Evolutionary conservation across 1,139 yeast species (phyloP).

Genomic region (Meyerozyma guilliermondii): DNA sequence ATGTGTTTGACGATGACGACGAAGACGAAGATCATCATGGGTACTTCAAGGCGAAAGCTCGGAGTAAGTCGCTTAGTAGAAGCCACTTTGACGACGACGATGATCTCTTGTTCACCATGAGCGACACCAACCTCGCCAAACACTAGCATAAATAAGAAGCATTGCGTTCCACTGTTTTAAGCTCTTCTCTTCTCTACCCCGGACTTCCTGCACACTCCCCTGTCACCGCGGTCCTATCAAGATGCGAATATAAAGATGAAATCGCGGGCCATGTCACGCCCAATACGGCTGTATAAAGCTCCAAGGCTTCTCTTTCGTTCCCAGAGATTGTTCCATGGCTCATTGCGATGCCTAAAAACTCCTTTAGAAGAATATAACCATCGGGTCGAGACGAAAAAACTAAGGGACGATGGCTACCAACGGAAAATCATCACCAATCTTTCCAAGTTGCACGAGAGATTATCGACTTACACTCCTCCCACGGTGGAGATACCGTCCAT

Average conservation of each 20-base stretch:
- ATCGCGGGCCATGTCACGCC: background rate
- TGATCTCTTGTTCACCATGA: slow-evolving; percentile 81
- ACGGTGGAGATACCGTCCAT: slow-evolving; percentile 44
- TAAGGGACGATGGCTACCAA: slow-evolving; percentile 67
- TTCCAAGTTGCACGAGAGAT: slow-evolving; percentile 45
- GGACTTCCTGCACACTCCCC: background rate
- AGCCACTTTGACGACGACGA: slow-evolving; percentile 61
- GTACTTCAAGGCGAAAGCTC: slow-evolving; percentile 4
- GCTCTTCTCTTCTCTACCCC: too few species aligned
- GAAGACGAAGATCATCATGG: slow-evolving; percentile 34
- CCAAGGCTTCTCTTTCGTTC: background rate
- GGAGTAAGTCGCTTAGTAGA: slow-evolving; percentile 1
- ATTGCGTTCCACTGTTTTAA: too few species aligned
- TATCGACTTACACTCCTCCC: slow-evolving; percentile 53
- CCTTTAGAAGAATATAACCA: slow-evolving; percentile 63
- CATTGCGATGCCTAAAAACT: slow-evolving; percentile 2
- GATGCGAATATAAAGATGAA: background rate
- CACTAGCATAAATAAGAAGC: too few species aligned
- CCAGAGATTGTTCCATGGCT: background rate
- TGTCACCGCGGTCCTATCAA: background rate
- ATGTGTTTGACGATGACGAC: slow-evolving; percentile 52
- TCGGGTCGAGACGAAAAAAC: slow-evolving; percentile 45
- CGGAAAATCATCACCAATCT: slow-evolving; percentile 54
- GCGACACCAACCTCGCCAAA: slow-evolving; percentile 67
- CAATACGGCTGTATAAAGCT: background rate